Evolutionary conservation across 1,139 yeast genomes (phyloP), one percentile per base, ranked within the genome.

Genomic region (Geotrichum phurueaensis): DNA sequence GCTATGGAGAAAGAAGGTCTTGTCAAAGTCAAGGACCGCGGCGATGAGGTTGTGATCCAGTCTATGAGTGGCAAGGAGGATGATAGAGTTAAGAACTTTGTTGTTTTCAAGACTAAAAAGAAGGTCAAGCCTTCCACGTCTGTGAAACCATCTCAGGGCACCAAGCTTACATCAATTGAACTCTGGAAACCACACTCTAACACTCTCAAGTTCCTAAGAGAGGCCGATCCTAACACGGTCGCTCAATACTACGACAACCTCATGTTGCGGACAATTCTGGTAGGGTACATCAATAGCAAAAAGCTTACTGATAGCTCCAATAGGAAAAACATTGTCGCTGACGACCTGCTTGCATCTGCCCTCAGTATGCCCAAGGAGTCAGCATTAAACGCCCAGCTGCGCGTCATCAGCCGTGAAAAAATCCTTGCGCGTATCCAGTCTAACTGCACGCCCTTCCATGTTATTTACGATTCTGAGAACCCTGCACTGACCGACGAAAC

Each of bases 1-100:
- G 85, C 87, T 4, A 89, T 91, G 86, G 96, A 88, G 65, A 92
- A 90, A 70, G 79, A 80, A 57, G 83, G 84, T 1, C 82, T 86
- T 62, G 65, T 89, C 31, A 82, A 81, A 59, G 74, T 85, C 18
- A 89, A 89, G 67, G 96, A 94, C 12, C 87, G 89, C 67, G 87
- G 81, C 25, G 95, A 92, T 64, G 96, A 88, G 68, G 76, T 89
- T 36, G 79, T 82, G 0, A 76, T 91, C 15, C 77, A 80, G 9
- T 76, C 81, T 2, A 68, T 81, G 2, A 78, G 83, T 15, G 82
- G 82, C 2, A 79, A 79, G 56, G 78, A 78, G 0, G 80, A 82
- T 63, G 81, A 79, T 10, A 75, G 75, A 29, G 75, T 90, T 25
- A 81, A 78, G 55, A 79, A 79, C 53, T 89, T 89, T 73, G 85